Evolutionary conservation across 2,329 filamentous ascomycete species (phyloP).

Genomic region (Tolypocladium endophyticum): DNA sequence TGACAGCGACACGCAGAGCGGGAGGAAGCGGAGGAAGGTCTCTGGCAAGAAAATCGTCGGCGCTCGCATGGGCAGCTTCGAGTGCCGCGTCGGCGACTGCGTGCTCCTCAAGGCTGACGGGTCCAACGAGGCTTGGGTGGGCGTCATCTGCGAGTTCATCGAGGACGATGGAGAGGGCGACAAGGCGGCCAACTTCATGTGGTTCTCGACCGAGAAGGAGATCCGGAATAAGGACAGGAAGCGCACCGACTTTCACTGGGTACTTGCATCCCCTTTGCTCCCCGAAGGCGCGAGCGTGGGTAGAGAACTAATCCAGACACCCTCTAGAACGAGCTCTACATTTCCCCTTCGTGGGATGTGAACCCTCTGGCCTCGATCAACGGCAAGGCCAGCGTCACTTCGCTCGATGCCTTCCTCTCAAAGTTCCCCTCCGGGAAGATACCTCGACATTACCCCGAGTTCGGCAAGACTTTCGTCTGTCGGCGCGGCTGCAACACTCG

Average conservation of each 20-base stretch:
- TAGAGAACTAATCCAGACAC: background rate
- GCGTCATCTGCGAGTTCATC: constrained; percentile 73
- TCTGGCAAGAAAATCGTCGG: constrained; percentile 53
- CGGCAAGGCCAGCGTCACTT: constrained; percentile 75
- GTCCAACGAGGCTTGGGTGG: constrained; percentile 82
- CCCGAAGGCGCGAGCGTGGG: background rate
- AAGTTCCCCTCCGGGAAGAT: constrained; percentile 67
- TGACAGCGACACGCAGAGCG: constrained; percentile 15
- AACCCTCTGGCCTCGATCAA: constrained; percentile 86
- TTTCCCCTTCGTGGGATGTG: constrained; percentile 76
- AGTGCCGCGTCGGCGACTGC: constrained; percentile 71
- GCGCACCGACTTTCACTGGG: constrained; percentile 64
- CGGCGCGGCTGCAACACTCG: constrained; percentile 80
- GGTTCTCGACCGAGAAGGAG: constrained; percentile 90
- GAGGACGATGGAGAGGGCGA: constrained; percentile 54
- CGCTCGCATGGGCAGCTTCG: constrained; percentile 71
- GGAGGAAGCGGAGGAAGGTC: constrained; percentile 24
- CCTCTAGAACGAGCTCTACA: constrained; percentile 74
- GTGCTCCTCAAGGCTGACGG: constrained; percentile 84
- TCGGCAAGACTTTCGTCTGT: constrained; percentile 82
- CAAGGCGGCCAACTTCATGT: constrained; percentile 83
- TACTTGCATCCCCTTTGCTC: constrained; percentile 18
- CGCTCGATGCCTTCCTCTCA: constrained; percentile 53
- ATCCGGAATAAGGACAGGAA: constrained; percentile 77
- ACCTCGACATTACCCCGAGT: constrained; percentile 60